phyloP scores from a whole-genome alignment of 108 stramenopile genomes.

The Nitzschia palea region DNA sequence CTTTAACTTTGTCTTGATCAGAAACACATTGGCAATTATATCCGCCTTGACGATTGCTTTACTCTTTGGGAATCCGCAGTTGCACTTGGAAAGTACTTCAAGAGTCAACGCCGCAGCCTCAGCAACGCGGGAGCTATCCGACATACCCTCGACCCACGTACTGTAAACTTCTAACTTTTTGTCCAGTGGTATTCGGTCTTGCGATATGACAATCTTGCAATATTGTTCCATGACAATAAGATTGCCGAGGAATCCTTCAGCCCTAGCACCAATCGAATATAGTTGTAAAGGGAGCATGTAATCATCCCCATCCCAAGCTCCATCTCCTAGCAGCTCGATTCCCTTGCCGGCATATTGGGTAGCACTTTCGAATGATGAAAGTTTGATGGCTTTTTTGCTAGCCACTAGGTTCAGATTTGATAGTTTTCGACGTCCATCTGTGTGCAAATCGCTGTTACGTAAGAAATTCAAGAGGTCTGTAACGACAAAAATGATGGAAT shows the following conservation, averaged over 20 bases:
- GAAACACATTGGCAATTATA: not conserved
- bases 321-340: not conserved
- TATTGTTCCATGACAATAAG: conserved; percentile 1
- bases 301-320: not conserved
- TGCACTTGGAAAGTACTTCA: not conserved
- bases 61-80: not conserved
- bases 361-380: conserved; percentile 29
- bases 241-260: conserved; percentile 2
- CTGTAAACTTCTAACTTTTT: conserved; percentile 5
- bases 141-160: not conserved
- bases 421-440: not conserved
- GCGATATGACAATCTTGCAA: conserved; percentile 8
- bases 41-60: not conserved
- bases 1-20: not conserved
- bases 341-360: conserved; percentile 12
- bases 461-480: conserved; percentile 8
- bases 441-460: not conserved
- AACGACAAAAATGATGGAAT: conserved; percentile 5
- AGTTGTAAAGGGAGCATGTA: not conserved
- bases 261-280: conserved; percentile 3
- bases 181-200: not conserved
- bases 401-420: conserved; percentile 33
- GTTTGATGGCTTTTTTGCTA: conserved; percentile 12
- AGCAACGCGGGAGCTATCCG: not conserved
- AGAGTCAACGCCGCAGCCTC: not conserved